Evolutionary conservation across 805 yeast genomes (phyloP), one percentile per base, ranked within the genome.

Genomic region (Isabelozyma pseudorhagii): DNA sequence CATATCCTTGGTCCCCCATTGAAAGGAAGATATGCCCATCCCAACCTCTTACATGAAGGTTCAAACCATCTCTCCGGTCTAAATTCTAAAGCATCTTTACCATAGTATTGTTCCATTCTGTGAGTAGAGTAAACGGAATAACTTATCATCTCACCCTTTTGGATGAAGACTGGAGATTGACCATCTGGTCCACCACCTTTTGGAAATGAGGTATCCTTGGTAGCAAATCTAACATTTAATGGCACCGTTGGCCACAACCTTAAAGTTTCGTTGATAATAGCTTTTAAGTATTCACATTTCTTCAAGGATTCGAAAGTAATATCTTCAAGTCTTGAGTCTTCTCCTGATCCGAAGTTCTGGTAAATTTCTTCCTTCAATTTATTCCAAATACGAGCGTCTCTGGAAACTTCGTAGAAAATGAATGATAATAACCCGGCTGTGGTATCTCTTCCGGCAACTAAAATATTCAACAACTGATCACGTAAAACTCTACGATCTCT

Each of bases 371-470:
- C 60, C 47, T 79, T 71, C 49, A 79, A 67, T 49, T 63, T 66
- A 11, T 55, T 50, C 62, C 68, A 74, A 8, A 71, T 57, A 1
- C 59, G 60, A 6, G 77, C 78, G 57, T 77, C 62, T 48, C 77
- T 66, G 10, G 79, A 72, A 47, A 79, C 67, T 56, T 77, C 77
- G 53, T 63, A 76, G 45, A 78, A 64, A 18, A 71, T 58, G 59
- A 71, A 77, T n/a, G 80, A 70, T 49, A 79, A 69, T 36, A 77
- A 63, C 4, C 78, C 74, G 8, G 83, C 83, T 11, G 84, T 79
- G 42, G 83, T 79, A 56, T 80, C 83, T 56, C 84, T 69, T 29
- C 82, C 83, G 14, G 84, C 84, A 18, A 79, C 60, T 49, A 79
- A 67, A 49, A 80, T 73, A 57, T 77, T 79, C 60, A 79, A 66